Evolutionary conservation across 768 basidiomycete genomes (phyloP).

Genomic region (Candolleomyces aberdarensis): DNA sequence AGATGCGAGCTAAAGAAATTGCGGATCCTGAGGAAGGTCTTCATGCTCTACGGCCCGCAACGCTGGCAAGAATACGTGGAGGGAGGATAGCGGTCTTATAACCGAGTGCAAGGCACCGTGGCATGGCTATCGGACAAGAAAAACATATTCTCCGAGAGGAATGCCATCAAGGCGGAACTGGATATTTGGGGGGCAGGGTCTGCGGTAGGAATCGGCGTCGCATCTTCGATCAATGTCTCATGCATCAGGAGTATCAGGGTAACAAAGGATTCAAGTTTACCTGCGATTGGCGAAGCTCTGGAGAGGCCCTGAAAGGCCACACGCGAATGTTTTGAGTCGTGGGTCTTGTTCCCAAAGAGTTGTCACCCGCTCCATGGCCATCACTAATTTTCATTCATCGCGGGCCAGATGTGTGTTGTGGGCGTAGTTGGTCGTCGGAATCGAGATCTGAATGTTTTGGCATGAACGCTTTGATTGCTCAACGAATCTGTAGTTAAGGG

Average conservation of each 20-base stretch:
- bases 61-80: background rate
- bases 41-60: background rate
- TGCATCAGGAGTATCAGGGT: background rate
- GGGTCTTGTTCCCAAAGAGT: background rate
- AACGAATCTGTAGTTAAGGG: background rate
- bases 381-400: too few relatives aligned
- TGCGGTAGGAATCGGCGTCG: background rate
- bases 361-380: background rate
- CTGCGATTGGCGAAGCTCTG: background rate
- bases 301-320: background rate
- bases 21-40: conserved; percentile 3
- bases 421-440: background rate
- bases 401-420: background rate
- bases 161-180: background rate
- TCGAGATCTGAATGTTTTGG: background rate
- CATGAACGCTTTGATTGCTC: background rate
- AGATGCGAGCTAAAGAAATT: conserved; percentile 5
- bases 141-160: background rate
- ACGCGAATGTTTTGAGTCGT: background rate
- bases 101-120: background rate
- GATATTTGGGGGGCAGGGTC: background rate
- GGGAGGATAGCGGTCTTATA: background rate
- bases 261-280: conserved; percentile 1
- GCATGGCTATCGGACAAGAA: background rate
- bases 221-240: conserved; percentile 12